These are phyloP conservation scores for Plasmodium vivax DNA, from an alignment of 169 alveolate genomes.

Conservation along the genomic window DNA sequence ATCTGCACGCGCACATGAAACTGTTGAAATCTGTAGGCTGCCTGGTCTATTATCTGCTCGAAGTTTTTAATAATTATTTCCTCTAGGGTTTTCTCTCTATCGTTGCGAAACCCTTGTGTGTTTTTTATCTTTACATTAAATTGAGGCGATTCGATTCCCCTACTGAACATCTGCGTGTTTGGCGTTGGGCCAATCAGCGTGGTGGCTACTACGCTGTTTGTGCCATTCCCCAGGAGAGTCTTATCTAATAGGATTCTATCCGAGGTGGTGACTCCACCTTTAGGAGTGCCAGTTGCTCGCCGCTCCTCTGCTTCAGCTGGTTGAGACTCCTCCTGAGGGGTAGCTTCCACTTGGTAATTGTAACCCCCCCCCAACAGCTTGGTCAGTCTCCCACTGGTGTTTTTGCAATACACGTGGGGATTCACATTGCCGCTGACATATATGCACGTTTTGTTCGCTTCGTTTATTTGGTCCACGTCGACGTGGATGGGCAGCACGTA, in stretches of 20 bases:
- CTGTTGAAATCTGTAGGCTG: constrained; percentile 38
- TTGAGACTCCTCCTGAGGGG: neutral
- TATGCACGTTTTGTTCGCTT: constrained; percentile 46
- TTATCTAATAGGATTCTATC: neutral
- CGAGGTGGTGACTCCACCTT: neutral
- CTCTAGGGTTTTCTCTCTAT: constrained; percentile 40
- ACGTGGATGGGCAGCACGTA: constrained; percentile 41
- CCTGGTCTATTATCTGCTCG: constrained; percentile 28
- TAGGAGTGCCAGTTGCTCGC: neutral
- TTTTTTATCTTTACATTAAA: constrained; percentile 40
- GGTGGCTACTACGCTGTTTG: constrained; percentile 30
- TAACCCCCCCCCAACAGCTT: constrained; percentile 43
- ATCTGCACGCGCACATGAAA: constrained; percentile 23
- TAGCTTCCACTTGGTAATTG: neutral
- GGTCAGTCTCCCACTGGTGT: constrained; percentile 32
- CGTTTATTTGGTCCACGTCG: constrained; percentile 57
- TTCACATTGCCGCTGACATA: constrained; percentile 47
- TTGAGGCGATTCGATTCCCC: constrained; percentile 9
- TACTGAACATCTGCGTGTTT: constrained; percentile 24
- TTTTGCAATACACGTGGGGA: constrained; percentile 21
- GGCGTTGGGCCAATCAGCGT: constrained; percentile 35
- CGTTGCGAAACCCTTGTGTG: constrained; percentile 32
- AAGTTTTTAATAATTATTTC: constrained; percentile 24
- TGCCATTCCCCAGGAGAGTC: constrained; percentile 31
- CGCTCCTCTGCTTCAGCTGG: neutral